A percentile compares a stretch with the other conserved stretches of the same genome.
Evolutionary conservation across 2,329 filamentous ascomycete species (phyloP).

Genomic region (Coniochaeta sp.): DNA sequence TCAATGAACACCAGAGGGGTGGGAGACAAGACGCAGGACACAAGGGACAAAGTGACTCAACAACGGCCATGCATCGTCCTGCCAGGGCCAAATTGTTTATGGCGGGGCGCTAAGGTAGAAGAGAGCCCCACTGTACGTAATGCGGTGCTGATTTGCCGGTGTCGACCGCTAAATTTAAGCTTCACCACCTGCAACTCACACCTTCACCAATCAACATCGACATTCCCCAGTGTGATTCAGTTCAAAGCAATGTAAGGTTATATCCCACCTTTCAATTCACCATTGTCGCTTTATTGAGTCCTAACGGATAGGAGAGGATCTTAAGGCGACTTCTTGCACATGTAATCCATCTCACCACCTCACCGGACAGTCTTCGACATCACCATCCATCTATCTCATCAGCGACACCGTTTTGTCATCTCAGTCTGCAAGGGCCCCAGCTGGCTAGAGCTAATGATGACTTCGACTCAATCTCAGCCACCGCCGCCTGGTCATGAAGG

Average conservation of each 20-base stretch:
- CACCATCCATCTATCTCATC: no score
- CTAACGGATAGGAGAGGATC: not conserved
- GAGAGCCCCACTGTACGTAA: not conserved
- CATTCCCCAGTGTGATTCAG: not conserved
- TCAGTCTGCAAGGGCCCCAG: not conserved
- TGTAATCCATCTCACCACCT: not conserved
- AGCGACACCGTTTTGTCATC: not conserved
- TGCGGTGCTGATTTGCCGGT: slow-evolving; percentile 16
- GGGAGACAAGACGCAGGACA: not conserved
- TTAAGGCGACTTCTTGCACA: not conserved
- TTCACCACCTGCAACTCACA: not conserved
- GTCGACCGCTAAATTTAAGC: slow-evolving; percentile 19
- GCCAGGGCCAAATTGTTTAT: slow-evolving; percentile 3
- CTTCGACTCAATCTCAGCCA: not conserved
- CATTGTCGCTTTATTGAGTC: not conserved
- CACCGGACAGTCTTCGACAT: no score
- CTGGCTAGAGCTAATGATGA: not conserved
- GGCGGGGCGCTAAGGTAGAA: not conserved
- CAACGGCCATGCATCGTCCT: not conserved
- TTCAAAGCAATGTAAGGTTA: not conserved
- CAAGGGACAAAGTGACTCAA: slow-evolving; percentile 2
- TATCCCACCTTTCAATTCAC: not conserved
- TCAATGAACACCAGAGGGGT: not conserved
- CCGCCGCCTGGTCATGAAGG: slow-evolving; percentile 22
- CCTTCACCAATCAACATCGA: not conserved